Evolutionary conservation across 2,329 filamentous ascomycete species (phyloP).

Genomic region (Aureobasidium namibiae): DNA sequence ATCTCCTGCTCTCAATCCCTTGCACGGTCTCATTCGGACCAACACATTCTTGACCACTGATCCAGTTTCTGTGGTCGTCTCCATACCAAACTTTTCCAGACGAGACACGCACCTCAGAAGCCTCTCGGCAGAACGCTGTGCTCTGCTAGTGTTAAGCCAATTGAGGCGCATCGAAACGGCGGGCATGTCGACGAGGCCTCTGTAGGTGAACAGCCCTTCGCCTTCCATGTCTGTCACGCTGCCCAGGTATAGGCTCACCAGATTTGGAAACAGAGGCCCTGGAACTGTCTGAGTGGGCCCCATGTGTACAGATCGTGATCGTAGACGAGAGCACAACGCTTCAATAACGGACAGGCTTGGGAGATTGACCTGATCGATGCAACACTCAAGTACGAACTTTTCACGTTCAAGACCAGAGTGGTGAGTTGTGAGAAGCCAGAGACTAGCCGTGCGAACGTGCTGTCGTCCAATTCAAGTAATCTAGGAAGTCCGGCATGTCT

Average conservation of each 20-base stretch:
- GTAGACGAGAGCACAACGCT: neutral
- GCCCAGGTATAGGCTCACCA: neutral
- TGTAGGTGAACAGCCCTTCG: neutral
- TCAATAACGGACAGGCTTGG: neutral
- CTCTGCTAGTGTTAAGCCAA: neutral
- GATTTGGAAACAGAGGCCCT: neutral
- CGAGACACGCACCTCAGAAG: neutral
- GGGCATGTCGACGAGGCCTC: neutral
- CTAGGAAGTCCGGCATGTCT: neutral
- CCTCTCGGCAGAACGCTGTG: neutral
- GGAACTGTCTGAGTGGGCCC: neutral
- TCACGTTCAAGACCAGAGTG: neutral
- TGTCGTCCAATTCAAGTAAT: neutral
- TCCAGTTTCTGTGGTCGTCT: neutral
- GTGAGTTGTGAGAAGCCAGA: neutral
- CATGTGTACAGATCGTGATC: neutral
- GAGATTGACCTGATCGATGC: neutral
- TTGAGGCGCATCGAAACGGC: no score
- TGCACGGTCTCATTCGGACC: neutral
- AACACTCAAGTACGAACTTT: neutral
- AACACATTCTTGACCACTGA: neutral
- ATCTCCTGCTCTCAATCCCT: neutral
- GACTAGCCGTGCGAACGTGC: neutral
- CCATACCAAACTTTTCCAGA: neutral
- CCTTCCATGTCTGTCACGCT: neutral